Percentiles rank a stretch among this genome's conserved stretches.
phyloP scores from a whole-genome alignment of 805 yeast species.

The Candida incommunis region DNA sequence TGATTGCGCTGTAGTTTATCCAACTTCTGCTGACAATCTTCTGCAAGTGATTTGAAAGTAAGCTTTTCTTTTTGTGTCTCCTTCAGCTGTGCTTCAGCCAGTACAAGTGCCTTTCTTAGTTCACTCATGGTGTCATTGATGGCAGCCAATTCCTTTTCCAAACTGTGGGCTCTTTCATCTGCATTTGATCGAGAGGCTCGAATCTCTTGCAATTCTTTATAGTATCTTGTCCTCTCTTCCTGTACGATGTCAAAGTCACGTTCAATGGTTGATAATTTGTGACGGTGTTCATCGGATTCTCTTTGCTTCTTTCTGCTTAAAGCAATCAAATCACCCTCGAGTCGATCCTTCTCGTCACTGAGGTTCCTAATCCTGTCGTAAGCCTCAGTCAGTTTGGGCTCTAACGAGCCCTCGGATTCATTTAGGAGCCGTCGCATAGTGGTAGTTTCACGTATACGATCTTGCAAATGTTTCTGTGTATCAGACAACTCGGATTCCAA shows the following conservation, averaged over 20 bases:
- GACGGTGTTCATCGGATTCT: conserved; percentile 49
- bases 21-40: conserved; percentile 22
- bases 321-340: conserved; percentile 39
- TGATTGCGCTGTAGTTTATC: conserved; percentile 23
- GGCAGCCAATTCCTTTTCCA: conserved; percentile 5
- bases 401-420: conserved; percentile 52
- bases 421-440: conserved; percentile 54
- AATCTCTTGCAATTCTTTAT: conserved; percentile 5
- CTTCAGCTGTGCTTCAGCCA: conserved; percentile 9
- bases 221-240: conserved; percentile 20
- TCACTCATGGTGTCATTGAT: neutral
- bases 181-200: conserved; percentile 1
- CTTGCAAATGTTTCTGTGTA: conserved; percentile 56
- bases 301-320: conserved; percentile 41
- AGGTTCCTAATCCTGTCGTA: conserved; percentile 35
- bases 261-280: conserved; percentile 29
- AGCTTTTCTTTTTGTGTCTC: conserved; percentile 19
- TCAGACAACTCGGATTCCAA: conserved; percentile 78
- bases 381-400: conserved; percentile 38
- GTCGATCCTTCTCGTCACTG: conserved; percentile 45
- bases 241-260: conserved; percentile 21
- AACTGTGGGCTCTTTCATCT: conserved; percentile 3
- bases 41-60: conserved; percentile 20
- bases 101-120: neutral
- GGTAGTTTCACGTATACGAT: conserved; percentile 64